phyloP scores from a whole-genome alignment of 2,329 filamentous ascomycete genomes.

The Monilinia fructigena region DNA sequence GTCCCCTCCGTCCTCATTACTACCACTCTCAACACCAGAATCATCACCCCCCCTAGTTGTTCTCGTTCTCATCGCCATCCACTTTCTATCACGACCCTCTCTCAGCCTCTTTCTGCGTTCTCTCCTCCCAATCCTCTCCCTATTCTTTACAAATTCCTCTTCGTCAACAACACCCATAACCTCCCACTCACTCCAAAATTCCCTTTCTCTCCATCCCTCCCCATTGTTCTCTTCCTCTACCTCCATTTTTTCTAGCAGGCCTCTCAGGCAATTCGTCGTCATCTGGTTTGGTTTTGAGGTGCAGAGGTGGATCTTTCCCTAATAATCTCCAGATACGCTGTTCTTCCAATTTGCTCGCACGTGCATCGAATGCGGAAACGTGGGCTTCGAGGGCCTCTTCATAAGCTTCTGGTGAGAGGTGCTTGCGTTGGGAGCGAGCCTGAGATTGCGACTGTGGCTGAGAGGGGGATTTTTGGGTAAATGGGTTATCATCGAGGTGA shows the following conservation, averaged over 20 bases:
- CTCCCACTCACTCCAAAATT: conserved; percentile 40
- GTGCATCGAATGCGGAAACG: conserved; percentile 30
- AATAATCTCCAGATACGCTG: conserved; percentile 36
- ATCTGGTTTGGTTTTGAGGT: conserved; percentile 28
- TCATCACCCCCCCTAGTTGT: background rate
- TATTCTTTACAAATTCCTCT: conserved; percentile 33
- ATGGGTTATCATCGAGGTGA: background rate
- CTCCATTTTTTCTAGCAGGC: conserved; percentile 18
- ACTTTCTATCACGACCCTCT: background rate
- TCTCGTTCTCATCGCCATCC: background rate
- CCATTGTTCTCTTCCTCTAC: conserved; percentile 5
- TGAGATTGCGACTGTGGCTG: conserved; percentile 9
- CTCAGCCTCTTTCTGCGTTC: conserved; percentile 20
- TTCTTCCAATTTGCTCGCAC: conserved; percentile 35
- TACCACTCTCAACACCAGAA: conserved; percentile 14
- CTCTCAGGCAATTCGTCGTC: conserved; percentile 20
- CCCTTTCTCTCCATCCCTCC: conserved; percentile 35
- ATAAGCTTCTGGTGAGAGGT: conserved; percentile 10
- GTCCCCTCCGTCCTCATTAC: conserved; percentile 20
- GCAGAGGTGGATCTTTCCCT: conserved; percentile 33
- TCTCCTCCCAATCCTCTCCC: conserved; percentile 25
- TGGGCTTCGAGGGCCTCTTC: conserved; percentile 20
- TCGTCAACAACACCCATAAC: conserved; percentile 29
- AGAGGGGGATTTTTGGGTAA: conserved; percentile 3
- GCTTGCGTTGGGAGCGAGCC: background rate